phyloP scores from a whole-genome alignment of 2,329 filamentous ascomycete species.

The Capronia americana region DNA sequence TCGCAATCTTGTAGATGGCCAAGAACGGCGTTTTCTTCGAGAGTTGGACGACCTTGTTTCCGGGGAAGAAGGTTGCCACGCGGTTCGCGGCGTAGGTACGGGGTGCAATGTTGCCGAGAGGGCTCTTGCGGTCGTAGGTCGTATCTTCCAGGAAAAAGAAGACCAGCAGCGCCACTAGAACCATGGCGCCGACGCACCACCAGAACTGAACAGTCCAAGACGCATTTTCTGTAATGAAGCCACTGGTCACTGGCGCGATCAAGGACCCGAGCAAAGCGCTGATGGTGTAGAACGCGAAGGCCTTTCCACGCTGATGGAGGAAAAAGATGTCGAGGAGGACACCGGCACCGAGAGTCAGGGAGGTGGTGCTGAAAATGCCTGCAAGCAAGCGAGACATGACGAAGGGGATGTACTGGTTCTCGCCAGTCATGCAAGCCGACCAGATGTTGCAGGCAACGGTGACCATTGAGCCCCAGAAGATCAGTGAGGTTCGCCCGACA shows the following conservation, averaged over 20 bases:
- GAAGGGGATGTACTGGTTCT: slow-evolving; percentile 4
- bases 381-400: slow-evolving; percentile 3
- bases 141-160: slow-evolving; percentile 52
- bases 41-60: not conserved
- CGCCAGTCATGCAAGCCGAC: slow-evolving; percentile 4
- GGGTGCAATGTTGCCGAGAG: slow-evolving; percentile 26
- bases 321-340: slow-evolving; percentile 53
- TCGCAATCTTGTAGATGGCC: slow-evolving; percentile 39
- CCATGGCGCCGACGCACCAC: slow-evolving; percentile 51
- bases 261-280: slow-evolving; percentile 16
- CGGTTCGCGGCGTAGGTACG: not conserved
- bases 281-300: slow-evolving; percentile 48
- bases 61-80: not conserved
- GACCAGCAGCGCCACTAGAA: slow-evolving; percentile 45
- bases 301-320: slow-evolving; percentile 51
- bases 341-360: slow-evolving; percentile 8
- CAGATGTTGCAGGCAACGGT: not conserved
- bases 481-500: not conserved
- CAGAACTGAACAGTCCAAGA: slow-evolving; percentile 52
- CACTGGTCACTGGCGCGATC: slow-evolving; percentile 48
- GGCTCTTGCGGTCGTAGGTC: slow-evolving; percentile 42
- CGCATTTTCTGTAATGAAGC: slow-evolving; percentile 44
- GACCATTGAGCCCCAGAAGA: not conserved
- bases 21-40: not conserved
- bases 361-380: not conserved